Base-by-base conservation (phyloP, 1,139 yeast species). In the Trichomonascaceae sp. region DNA sequence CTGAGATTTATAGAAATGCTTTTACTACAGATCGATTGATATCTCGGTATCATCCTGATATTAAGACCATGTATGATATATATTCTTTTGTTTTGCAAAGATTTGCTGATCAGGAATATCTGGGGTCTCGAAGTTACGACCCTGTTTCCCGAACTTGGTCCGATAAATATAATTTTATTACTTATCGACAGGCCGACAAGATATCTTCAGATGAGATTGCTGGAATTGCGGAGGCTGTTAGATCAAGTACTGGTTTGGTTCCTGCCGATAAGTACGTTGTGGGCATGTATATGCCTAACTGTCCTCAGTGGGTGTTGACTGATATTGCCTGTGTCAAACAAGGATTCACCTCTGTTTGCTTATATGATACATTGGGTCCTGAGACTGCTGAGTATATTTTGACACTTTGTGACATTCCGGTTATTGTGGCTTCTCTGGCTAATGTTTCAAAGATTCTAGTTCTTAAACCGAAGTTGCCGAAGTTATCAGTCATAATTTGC, bases 321-420 rank as follows among this genome's bases (percentile, higher is more conserved):
- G 86, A 83, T 62, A 66, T 81, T 59, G 86, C 86, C 0, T 77
- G 83, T 60, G 74, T 76, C 47, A 69, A 78, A 13, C 80, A 76
- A 64, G 71, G 78, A 20, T 64, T 84, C 55, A 70, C 82, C 43
- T 75, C 76, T 58, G 84, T 86, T n/a, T 79, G 87, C 1, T 69
- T 84, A 53, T 84, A 84, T 66, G 85, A 83, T 59, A 82, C 87
- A 2, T 70, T 84, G 62, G 88, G 88, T 1, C 77, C 82, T 1
- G 77, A 75, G 36, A 75, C 88, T 6, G 77, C 86, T 1, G 74
- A 74, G 60, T 81, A 81, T 64, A 83, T 84, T 58, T 70, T 84
- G 68, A 74, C 75, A 53, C 64, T 81, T 55, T 80, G 85, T 3
- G 79, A 81, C 60, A 67, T 81, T 9, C 86, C 86, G 2, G 76